phyloP scores from a whole-genome alignment of 164 flowering plant species.

The Kalanchoe fedtschenkoi region DNA sequence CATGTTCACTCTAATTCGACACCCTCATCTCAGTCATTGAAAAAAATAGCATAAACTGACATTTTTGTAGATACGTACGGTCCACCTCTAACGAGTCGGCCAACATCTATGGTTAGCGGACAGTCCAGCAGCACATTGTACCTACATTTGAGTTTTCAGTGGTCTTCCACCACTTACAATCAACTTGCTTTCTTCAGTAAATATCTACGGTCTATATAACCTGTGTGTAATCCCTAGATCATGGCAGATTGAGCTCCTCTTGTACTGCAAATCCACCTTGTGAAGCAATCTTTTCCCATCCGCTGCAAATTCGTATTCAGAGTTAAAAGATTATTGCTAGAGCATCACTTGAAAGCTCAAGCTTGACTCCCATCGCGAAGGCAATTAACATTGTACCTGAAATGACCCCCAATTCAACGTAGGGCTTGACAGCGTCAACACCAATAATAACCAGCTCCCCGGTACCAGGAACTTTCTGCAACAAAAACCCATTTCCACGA shows the following conservation, averaged over 20 bases:
- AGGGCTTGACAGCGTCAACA: constrained; percentile 36
- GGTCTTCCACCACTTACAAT: no score
- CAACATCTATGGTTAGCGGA: constrained; percentile 36
- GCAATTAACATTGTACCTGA: no score
- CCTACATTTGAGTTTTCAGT: no score
- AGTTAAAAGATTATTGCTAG: no score
- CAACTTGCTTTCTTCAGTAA: no score
- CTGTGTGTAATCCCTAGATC: constrained; percentile 53
- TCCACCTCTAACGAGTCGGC: constrained; percentile 41
- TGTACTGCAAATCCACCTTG: constrained; percentile 42
- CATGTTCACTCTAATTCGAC: neutral
- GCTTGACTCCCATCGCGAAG: no score
- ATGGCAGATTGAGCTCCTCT: constrained; percentile 37
- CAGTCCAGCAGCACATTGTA: constrained; percentile 53
- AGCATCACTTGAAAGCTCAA: no score
- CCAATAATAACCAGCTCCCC: constrained; percentile 67
- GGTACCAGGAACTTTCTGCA: constrained; percentile 48
- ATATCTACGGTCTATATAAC: constrained; percentile 20
- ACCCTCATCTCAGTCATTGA: neutral
- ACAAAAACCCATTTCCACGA: neutral
- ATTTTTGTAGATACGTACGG: constrained; percentile 28
- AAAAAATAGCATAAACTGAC: neutral
- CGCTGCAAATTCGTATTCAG: constrained; percentile 31
- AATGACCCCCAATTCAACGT: constrained; percentile 40
- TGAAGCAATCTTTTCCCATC: constrained; percentile 49